phyloP scores from a whole-genome alignment of 495 filamentous ascomycete genomes.

The Neurospora sp. region DNA sequence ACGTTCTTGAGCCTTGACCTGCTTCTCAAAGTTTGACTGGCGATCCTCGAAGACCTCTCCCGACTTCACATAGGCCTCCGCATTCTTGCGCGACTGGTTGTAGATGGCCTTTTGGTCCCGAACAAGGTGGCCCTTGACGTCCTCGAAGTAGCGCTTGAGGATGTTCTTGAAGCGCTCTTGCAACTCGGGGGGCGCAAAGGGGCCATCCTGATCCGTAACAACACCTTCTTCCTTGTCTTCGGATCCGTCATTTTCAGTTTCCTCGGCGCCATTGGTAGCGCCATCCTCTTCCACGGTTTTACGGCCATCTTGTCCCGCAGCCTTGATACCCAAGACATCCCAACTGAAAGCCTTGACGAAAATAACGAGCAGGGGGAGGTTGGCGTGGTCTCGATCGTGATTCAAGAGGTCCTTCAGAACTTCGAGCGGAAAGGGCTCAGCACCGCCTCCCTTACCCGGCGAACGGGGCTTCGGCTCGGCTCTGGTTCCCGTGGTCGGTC shows the following conservation, averaged over 20 bases:
- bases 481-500: slow-evolving; percentile 42
- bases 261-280: slow-evolving; percentile 41
- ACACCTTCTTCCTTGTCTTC: slow-evolving; percentile 40
- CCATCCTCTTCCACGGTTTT: slow-evolving; percentile 84
- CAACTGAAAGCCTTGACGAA: slow-evolving; percentile 96
- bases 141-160: slow-evolving; percentile 82
- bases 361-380: slow-evolving; percentile 79
- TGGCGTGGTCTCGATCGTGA: slow-evolving; percentile 84
- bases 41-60: slow-evolving; percentile 98
- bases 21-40: slow-evolving; percentile 89
- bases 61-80: slow-evolving; percentile 96
- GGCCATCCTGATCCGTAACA: slow-evolving; percentile 48
- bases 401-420: slow-evolving; percentile 93
- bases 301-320: slow-evolving; percentile 57
- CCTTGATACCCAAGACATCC: slow-evolving; percentile 80
- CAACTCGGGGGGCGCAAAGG: slow-evolving; percentile 63
- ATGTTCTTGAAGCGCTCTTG: slow-evolving; percentile 84
- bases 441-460: slow-evolving; percentile 43
- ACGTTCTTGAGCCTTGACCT: slow-evolving; percentile 82
- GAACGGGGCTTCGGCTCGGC: slow-evolving; percentile 43
- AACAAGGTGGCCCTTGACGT: slow-evolving; percentile 79
- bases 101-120: slow-evolving; percentile 81
- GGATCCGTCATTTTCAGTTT: slow-evolving; percentile 35
- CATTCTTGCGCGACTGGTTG: slow-evolving; percentile 80
- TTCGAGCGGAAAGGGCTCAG: slow-evolving; percentile 89